These are phyloP conservation scores for Globisporangium canariense DNA, from an alignment of 352 stramenopile species.

Conservation along the genomic window DNA sequence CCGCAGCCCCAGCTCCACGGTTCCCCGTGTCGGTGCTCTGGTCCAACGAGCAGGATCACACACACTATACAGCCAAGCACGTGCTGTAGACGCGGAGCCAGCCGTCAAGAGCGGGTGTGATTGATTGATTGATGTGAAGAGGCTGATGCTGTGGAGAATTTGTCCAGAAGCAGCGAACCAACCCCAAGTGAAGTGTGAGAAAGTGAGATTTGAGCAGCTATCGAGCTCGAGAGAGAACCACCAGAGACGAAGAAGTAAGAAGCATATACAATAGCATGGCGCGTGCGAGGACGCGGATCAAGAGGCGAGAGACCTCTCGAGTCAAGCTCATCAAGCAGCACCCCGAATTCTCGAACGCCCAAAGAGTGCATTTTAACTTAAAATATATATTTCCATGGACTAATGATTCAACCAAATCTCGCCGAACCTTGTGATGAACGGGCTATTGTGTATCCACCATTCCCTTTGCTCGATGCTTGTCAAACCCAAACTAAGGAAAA, in stretches of 20 bases:
- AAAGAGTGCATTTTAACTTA: constrained; percentile 8
- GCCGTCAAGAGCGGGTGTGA: neutral
- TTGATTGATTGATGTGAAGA: constrained; percentile 3
- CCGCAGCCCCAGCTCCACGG: constrained; percentile 24
- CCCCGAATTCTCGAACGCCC: neutral
- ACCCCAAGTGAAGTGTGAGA: neutral
- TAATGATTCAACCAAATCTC: neutral
- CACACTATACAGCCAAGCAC: constrained; percentile 7
- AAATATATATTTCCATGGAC: constrained; percentile 8
- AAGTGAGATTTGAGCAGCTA: no score
- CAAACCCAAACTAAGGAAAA: neutral
- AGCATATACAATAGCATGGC: neutral
- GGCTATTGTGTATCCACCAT: neutral
- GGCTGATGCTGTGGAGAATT: neutral
- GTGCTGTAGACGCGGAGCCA: constrained; percentile 5
- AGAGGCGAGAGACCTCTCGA: neutral
- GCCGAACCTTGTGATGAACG: no score
- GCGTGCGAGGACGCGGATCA: neutral
- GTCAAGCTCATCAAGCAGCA: neutral
- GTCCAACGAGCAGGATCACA: constrained; percentile 27
- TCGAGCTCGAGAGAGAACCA: neutral
- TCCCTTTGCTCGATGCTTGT: neutral
- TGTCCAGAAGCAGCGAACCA: neutral
- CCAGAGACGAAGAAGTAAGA: neutral
- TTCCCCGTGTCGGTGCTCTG: constrained; percentile 55